These are phyloP conservation scores for Prorocentrum cordatum DNA, from an alignment of 169 alveolate species.

Conservation along the genomic window DNA sequence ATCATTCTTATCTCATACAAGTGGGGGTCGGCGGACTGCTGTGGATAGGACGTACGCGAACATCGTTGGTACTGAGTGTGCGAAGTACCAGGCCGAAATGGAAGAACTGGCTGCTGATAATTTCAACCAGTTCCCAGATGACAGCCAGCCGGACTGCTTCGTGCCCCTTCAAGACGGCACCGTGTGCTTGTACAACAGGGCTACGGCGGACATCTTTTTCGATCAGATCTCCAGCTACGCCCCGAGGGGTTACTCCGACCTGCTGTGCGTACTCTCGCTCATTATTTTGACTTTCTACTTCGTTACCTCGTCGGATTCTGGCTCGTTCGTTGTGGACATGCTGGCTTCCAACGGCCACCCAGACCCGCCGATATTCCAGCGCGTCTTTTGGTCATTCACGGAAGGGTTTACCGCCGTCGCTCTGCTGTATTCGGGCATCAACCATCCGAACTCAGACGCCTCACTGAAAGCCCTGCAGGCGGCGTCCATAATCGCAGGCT, in stretches of 20 bases:
- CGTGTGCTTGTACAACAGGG: background rate
- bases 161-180: background rate
- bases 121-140: no score
- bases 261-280: background rate
- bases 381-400: slow-evolving; percentile 21
- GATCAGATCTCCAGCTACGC: slow-evolving; percentile 7
- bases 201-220: background rate
- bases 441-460: no score
- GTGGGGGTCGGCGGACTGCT: no score
- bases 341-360: slow-evolving; percentile 17
- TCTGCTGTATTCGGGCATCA: background rate
- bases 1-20: no score
- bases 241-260: background rate
- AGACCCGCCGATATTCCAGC: slow-evolving; percentile 24
- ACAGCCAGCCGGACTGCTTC: no score
- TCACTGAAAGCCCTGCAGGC: slow-evolving; percentile 18
- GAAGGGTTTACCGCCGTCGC: slow-evolving; percentile 21
- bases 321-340: slow-evolving; percentile 20
- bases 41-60: no score
- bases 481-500: slow-evolving; percentile 25
- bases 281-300: background rate
- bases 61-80: no score
- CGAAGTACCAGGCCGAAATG: no score
- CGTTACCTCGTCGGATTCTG: slow-evolving; percentile 15
- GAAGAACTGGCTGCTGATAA: no score